These are phyloP conservation scores for Venustampulla echinocandica DNA, from an alignment of 495 filamentous ascomycete species.

Conservation along the genomic window DNA sequence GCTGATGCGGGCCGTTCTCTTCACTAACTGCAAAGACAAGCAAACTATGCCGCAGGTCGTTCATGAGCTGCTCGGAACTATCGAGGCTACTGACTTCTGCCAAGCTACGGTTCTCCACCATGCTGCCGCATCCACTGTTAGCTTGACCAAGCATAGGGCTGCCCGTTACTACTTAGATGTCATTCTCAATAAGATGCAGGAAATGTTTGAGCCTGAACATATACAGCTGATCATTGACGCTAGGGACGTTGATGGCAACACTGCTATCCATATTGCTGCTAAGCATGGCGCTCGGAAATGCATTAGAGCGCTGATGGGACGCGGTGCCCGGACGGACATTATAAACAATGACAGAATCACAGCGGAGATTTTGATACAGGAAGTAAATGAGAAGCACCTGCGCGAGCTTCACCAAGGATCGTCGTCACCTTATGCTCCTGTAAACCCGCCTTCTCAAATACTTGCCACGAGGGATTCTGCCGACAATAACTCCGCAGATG, in stretches of 20 bases:
- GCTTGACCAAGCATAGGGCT: constrained; percentile 68
- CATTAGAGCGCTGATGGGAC: constrained; percentile 59
- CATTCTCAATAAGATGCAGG: constrained; percentile 73
- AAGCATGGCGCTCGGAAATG: constrained; percentile 68
- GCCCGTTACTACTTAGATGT: constrained; percentile 88
- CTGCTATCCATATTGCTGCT: constrained; percentile 79
- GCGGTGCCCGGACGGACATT: constrained; percentile 68
- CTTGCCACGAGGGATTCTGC: not conserved
- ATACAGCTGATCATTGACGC: constrained; percentile 60
- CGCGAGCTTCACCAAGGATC: constrained; percentile 42
- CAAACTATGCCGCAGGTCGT: constrained; percentile 75
- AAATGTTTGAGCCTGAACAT: constrained; percentile 55
- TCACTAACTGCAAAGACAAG: constrained; percentile 93
- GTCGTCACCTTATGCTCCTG: constrained; percentile 52
- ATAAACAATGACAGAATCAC: constrained; percentile 70
- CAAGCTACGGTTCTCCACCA: constrained; percentile 88
- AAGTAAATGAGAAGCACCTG: constrained; percentile 36
- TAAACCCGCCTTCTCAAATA: constrained; percentile 27
- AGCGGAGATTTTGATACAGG: constrained; percentile 63
- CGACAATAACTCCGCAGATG: not conserved
- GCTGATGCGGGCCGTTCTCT: constrained; percentile 86
- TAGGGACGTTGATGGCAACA: constrained; percentile 79
- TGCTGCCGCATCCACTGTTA: constrained; percentile 72
- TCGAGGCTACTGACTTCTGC: constrained; percentile 64
- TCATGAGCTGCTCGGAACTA: constrained; percentile 65